Percentiles rank a stretch among this genome's conserved stretches.
These are phyloP conservation scores for Salicornia ramosissima DNA, from an alignment of 148 eudicot species.

Conservation along the genomic window DNA sequence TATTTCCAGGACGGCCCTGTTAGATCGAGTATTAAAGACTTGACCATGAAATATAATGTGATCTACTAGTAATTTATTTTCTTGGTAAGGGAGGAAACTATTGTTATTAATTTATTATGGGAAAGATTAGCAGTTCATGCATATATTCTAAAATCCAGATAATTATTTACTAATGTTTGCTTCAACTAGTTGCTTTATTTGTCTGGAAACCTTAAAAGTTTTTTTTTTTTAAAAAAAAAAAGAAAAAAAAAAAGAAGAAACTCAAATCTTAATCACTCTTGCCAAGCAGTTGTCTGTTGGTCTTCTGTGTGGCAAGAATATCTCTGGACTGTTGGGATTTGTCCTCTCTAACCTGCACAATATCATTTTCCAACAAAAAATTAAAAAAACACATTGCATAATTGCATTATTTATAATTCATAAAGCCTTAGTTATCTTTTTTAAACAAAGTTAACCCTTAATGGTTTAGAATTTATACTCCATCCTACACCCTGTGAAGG, in stretches of 20 bases:
- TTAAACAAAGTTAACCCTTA: no score
- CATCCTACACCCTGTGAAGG: no score
- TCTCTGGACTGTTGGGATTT: conserved; percentile 47
- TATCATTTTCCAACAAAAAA: not conserved
- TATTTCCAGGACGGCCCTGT: no score
- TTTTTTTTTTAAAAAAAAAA: no score
- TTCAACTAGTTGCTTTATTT: not conserved
- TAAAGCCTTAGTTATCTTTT: not conserved
- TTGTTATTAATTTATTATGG: no score
- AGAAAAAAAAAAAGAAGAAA: no score
- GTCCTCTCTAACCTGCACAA: conserved; percentile 56
- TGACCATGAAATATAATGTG: no score
- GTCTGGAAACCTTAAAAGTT: not conserved
- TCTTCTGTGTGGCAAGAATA: conserved; percentile 74
- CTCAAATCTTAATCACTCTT: conserved; percentile 32
- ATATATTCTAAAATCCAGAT: conserved; percentile 18
- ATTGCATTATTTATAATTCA: not conserved
- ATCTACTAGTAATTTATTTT: no score
- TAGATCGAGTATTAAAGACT: no score
- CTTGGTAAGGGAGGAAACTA: no score
- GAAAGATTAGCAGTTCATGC: no score
- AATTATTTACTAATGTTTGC: not conserved
- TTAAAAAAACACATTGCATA: not conserved
- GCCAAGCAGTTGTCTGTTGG: conserved; percentile 85
- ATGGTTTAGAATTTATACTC: no score